These are phyloP conservation scores for Pholiota microspora DNA, from an alignment of 768 basidiomycete species.

Conservation along the genomic window DNA sequence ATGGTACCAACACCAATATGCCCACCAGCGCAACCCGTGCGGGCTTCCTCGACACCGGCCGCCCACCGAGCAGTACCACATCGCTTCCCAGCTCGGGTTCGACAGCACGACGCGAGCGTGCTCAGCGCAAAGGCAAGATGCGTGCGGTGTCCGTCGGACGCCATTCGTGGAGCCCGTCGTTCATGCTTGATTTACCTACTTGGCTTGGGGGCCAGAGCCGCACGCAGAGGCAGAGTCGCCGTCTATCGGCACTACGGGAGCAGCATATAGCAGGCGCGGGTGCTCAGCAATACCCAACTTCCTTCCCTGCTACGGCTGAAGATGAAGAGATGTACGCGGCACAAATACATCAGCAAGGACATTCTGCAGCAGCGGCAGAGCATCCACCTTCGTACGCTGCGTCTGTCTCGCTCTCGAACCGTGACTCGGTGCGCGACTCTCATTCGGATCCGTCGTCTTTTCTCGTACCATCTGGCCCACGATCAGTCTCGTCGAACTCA, in stretches of 20 bases:
- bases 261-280: neutral
- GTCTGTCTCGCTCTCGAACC: conserved; percentile 24
- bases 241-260: neutral
- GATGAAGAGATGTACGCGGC: neutral
- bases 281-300: neutral
- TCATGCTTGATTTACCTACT: conserved; percentile 32
- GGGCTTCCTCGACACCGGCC: neutral
- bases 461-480: conserved; percentile 18
- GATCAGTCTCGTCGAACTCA: conserved; percentile 1
- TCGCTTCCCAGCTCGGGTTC: conserved; percentile 15
- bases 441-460: conserved; percentile 19
- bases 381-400: conserved; percentile 29
- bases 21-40: too few relatives aligned
- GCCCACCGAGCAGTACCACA: conserved; percentile 13
- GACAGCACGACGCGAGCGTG: conserved; percentile 19
- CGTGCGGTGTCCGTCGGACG: conserved; percentile 31
- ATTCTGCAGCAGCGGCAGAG: conserved; percentile 19
- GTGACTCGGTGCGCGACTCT: conserved; percentile 13
- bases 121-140: conserved; percentile 36
- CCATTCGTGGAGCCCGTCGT: conserved; percentile 35
- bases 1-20: neutral
- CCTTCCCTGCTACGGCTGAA: neutral
- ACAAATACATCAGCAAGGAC: neutral
- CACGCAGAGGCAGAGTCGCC: neutral
- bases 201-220: neutral